phyloP scores from a whole-genome alignment of 805 yeast genomes.

The Ogataea neopini region DNA sequence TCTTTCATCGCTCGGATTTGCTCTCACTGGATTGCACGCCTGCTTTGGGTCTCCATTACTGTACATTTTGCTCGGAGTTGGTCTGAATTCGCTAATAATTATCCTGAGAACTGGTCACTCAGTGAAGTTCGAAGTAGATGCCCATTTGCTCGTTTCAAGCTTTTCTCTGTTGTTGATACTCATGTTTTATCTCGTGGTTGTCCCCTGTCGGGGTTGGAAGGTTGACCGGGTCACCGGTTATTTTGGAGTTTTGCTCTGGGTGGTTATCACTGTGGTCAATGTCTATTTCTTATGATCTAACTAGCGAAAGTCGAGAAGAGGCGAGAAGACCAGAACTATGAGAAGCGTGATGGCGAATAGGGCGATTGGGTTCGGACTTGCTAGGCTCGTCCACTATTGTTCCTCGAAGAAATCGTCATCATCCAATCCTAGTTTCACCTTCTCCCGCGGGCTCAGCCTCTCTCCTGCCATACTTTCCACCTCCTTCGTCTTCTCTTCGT shows the following conservation, averaged over 20 bases:
- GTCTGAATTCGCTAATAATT: constrained; percentile 44
- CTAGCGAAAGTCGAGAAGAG: too few relatives aligned
- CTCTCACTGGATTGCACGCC: constrained; percentile 50
- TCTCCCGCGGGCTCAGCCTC: background rate
- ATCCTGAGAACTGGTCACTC: constrained; percentile 15
- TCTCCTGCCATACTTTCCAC: constrained; percentile 8
- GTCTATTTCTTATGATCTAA: constrained; percentile 14
- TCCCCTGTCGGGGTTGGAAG: constrained; percentile 50
- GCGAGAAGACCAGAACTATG: too few relatives aligned
- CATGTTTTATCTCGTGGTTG: constrained; percentile 37
- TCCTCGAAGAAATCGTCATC: too few relatives aligned
- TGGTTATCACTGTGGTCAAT: constrained; percentile 21
- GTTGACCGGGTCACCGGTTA: constrained; percentile 44
- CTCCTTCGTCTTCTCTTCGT: constrained; percentile 8
- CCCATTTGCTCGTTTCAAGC: constrained; percentile 40
- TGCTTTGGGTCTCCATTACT: constrained; percentile 57
- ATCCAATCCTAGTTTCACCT: background rate
- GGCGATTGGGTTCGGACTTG: too few relatives aligned
- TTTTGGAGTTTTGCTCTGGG: constrained; percentile 35
- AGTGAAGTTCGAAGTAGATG: constrained; percentile 40
- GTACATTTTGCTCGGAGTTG: constrained; percentile 50
- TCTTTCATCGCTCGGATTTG: constrained; percentile 37
- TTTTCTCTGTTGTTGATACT: constrained; percentile 43
- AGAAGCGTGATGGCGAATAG: too few relatives aligned
- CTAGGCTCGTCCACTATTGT: too few relatives aligned